phyloP scores from a whole-genome alignment of 2,329 filamentous ascomycete species.

The Tolypocladium tundrense region DNA sequence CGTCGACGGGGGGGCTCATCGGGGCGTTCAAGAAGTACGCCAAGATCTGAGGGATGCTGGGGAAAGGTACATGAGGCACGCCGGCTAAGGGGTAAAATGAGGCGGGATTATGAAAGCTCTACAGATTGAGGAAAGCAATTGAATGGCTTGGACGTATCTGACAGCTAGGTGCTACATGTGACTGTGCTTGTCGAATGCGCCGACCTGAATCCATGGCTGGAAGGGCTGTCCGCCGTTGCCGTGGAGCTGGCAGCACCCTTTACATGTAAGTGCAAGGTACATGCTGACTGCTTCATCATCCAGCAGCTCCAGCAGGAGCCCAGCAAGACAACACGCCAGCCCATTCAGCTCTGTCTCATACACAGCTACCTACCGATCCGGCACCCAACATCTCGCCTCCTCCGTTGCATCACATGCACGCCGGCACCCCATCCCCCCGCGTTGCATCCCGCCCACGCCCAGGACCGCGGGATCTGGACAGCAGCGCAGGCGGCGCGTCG shows the following conservation, averaged over 20 bases:
- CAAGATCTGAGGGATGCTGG: slow-evolving; percentile 29
- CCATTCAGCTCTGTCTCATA: too few species aligned
- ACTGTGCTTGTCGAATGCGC: background rate
- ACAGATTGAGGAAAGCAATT: background rate
- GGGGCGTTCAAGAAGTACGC: slow-evolving; percentile 78
- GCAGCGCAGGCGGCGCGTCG: too few species aligned
- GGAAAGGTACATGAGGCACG: background rate
- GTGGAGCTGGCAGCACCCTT: too few species aligned
- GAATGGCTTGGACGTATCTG: background rate
- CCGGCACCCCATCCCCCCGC: too few species aligned
- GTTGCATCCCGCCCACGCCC: background rate
- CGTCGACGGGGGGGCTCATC: slow-evolving; percentile 81
- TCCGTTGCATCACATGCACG: background rate
- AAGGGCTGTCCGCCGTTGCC: too few species aligned
- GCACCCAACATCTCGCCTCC: too few species aligned
- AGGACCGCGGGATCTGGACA: background rate
- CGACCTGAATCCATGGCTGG: too few species aligned
- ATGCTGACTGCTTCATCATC: too few species aligned
- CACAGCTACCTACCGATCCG: too few species aligned
- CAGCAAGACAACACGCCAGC: too few species aligned
- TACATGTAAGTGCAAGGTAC: too few species aligned
- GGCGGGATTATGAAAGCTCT: background rate
- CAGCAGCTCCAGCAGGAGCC: too few species aligned
- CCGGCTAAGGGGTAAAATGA: background rate
- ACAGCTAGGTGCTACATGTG: background rate